These are phyloP conservation scores for Solanum appendiculatum DNA, from an alignment of 257 asterid species.

Conservation along the genomic window DNA sequence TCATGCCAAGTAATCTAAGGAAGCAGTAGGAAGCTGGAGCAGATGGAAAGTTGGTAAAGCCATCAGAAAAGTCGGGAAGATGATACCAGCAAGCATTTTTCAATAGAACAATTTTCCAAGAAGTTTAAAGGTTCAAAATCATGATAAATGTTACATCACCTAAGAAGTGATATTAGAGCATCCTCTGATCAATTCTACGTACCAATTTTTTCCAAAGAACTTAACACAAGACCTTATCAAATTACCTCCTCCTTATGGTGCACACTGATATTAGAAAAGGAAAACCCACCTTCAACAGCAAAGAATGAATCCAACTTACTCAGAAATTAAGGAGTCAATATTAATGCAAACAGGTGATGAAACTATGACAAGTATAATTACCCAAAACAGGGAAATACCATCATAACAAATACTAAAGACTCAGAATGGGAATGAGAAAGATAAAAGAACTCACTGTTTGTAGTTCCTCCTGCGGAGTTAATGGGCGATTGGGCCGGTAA, in stretches of 20 bases:
- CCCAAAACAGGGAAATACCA: not conserved
- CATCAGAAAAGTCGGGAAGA: not conserved
- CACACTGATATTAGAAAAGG: not conserved
- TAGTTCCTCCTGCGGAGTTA: slow-evolving; percentile 79
- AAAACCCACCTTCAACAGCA: not conserved
- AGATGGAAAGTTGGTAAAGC: not conserved
- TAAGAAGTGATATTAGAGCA: not conserved
- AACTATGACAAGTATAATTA: not conserved
- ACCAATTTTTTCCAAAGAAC: not conserved
- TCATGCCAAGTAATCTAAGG: not conserved
- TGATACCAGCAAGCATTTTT: not conserved
- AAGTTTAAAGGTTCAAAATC: not conserved
- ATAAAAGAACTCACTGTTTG: slow-evolving; percentile 41
- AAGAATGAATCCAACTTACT: not conserved
- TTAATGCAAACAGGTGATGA: not conserved
- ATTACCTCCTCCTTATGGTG: not conserved
- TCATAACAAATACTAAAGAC: not conserved
- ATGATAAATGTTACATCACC: not conserved
- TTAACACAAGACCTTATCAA: not conserved
- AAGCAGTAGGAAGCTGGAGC: not conserved
- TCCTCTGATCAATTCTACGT: not conserved
- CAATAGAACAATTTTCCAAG: not conserved
- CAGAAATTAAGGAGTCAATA: not conserved
- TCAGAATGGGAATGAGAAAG: not conserved
- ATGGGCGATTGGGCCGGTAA: slow-evolving; percentile 93